Evolutionary conservation across 495 filamentous ascomycete species (phyloP).

Genomic region (Penicillium cosmopolitanum): DNA sequence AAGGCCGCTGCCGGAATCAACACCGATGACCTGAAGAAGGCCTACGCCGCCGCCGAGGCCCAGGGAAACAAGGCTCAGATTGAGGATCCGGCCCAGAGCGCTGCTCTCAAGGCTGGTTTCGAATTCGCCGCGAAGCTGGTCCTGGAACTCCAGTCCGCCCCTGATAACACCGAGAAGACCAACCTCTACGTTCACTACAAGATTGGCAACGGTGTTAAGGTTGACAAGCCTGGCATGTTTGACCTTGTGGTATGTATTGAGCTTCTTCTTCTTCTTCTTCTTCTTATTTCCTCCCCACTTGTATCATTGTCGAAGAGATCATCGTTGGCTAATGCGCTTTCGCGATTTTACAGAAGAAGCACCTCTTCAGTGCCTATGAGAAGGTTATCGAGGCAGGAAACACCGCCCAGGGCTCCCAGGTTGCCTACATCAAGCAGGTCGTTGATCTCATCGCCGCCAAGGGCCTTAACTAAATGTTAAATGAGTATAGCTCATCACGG

Average conservation of each 20-base stretch:
- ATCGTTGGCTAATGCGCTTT: conserved; percentile 1
- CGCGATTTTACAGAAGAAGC: conserved; percentile 62
- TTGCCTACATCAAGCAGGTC: conserved; percentile 73
- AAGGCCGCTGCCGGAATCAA: conserved; percentile 33
- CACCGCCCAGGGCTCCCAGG: conserved; percentile 66
- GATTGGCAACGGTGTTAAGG: conserved; percentile 50
- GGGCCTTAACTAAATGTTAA: conserved; percentile 40
- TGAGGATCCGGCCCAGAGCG: conserved; percentile 23
- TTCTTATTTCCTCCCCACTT: conserved; percentile 4
- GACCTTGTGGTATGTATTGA: conserved; percentile 53
- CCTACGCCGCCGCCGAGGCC: conserved; percentile 22
- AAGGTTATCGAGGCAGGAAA: conserved; percentile 54
- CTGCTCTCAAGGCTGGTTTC: conserved; percentile 33
- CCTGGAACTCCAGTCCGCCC: conserved; percentile 58
- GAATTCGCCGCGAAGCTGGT: conserved; percentile 57
- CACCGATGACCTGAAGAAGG: conserved; percentile 33
- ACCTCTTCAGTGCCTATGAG: conserved; percentile 77
- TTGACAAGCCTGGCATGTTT: conserved; percentile 51
- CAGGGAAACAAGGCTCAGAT: conserved; percentile 24
- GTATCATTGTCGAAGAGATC: not conserved
- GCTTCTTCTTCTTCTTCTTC: no score
- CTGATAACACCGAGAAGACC: conserved; percentile 53
- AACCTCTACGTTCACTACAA: conserved; percentile 67
- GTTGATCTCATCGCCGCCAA: conserved; percentile 69
- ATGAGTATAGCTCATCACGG: not conserved